These are phyloP conservation scores for Brettanomyces anomalus DNA, from an alignment of 805 yeast species.

Conservation along the genomic window DNA sequence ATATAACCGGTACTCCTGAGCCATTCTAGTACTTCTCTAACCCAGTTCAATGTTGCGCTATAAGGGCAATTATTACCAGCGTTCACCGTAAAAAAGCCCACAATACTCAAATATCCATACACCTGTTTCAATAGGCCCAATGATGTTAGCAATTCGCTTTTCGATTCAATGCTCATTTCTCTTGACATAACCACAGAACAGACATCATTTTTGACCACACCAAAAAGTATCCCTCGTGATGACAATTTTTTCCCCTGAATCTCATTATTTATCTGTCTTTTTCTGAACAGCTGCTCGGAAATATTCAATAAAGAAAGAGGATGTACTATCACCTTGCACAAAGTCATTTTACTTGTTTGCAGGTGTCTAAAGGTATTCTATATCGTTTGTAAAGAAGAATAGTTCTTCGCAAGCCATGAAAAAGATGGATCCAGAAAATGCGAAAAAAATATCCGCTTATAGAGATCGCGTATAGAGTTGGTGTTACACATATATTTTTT, in stretches of 20 bases:
- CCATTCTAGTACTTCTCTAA: neutral
- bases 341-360: neutral
- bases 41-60: neutral
- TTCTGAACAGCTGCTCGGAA: slow-evolving; percentile 7
- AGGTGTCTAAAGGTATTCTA: too few relatives aligned
- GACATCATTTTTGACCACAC: neutral
- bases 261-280: too few relatives aligned
- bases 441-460: too few relatives aligned
- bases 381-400: too few relatives aligned
- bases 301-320: slow-evolving; percentile 7
- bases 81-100: slow-evolving; percentile 16
- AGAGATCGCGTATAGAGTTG: too few relatives aligned
- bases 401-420: too few relatives aligned
- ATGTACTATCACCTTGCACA: slow-evolving; percentile 3
- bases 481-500: too few relatives aligned
- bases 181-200: slow-evolving; percentile 2
- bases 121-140: slow-evolving; percentile 15
- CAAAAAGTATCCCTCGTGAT: slow-evolving; percentile 7
- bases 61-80: too few relatives aligned
- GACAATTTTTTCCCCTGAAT: too few relatives aligned
- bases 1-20: too few relatives aligned
- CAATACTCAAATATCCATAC: slow-evolving; percentile 15
- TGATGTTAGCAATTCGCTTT: slow-evolving; percentile 1
- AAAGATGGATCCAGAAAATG: too few relatives aligned
- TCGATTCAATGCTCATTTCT: slow-evolving; percentile 1